Base-by-base conservation (phyloP, 345 rosid genomes). In the Aquilaria malaccensis region DNA sequence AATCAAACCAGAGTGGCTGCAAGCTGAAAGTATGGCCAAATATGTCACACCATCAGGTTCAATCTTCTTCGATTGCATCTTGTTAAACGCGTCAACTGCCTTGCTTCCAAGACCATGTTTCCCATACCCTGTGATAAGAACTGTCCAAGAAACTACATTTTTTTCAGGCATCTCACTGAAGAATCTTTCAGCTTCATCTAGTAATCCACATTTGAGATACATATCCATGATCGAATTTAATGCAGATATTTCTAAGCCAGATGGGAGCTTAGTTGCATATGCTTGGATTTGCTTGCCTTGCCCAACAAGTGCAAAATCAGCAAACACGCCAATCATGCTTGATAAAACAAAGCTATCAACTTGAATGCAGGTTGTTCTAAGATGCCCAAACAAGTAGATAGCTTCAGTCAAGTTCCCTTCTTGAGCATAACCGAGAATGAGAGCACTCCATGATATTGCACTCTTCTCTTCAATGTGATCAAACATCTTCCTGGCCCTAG, bases 201-300 rank as follows among this genome's bases (percentile, higher is more conserved):
- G 70, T 37, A 79, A 57, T 55, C 97, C 99, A 60, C 90, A 87
- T 62, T 90, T 94, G 63, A 93, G 86, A 70, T 93, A 93, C 98
- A 93, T 84, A 65, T 93, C 97, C 54, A 93, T 69, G 49, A 81
- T 55, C 4, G 96, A 84, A 71, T 89, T 93, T 63, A 61, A 55
- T 30, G 84, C 96, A 12, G 97, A 83, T 64, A 73, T 72, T 68
- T 84, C 86, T 60, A 50, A 72, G 55, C 97, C 92, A 50, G 80
- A 75, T 13, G 86, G 84, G 32, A 89, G 68, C 77, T 93, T 93
- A 52, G 70, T 59, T 9, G 76, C 63, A 47, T 76, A 86, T 9
- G 85, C 92, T 54, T 89, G 98, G 77, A 85, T 78, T 75, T 90
- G 98, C 81, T 72, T 86, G 56, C 96, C 96, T 73, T 87, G 97